These are phyloP conservation scores for Anethum foeniculum DNA, from an alignment of 140 eudicot species.

Conservation along the genomic window DNA sequence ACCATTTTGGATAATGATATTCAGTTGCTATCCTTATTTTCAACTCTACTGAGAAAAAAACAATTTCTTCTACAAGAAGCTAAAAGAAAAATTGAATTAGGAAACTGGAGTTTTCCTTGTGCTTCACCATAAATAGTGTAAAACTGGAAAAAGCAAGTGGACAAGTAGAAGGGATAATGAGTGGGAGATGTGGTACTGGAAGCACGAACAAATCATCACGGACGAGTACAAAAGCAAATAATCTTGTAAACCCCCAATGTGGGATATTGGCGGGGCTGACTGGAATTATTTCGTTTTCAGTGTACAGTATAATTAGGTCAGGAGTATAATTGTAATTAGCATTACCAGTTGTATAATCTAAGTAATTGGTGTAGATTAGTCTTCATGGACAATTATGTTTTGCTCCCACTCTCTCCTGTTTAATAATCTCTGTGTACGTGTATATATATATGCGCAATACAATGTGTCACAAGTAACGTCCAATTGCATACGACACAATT, in stretches of 20 bases:
- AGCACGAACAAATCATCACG: conserved; percentile 17
- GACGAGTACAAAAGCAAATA: conserved; percentile 17
- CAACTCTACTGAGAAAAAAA: not conserved
- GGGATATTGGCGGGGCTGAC: conserved; percentile 13
- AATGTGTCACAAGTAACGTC: not conserved
- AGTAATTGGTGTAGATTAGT: conserved; percentile 17
- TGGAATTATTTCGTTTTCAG: conserved; percentile 20
- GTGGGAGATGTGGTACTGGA: not conserved
- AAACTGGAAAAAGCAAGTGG: not conserved
- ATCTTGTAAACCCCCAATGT: not conserved
- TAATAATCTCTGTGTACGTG: no score
- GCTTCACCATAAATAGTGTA: not conserved
- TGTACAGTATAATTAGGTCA: conserved; percentile 54
- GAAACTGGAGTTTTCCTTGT: not conserved
- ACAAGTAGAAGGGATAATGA: not conserved
- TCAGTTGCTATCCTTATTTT: not conserved
- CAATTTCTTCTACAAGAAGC: not conserved
- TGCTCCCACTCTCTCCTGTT: not conserved
- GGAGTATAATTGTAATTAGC: conserved; percentile 12
- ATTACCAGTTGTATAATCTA: conserved; percentile 3
- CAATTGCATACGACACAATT: not conserved
- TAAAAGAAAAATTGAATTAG: not conserved
- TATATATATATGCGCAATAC: not conserved
- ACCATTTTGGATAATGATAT: not conserved
- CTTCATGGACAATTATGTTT: conserved; percentile 12